These are phyloP conservation scores for Boletus reticuloceps DNA, from an alignment of 768 basidiomycete species.

Conservation along the genomic window DNA sequence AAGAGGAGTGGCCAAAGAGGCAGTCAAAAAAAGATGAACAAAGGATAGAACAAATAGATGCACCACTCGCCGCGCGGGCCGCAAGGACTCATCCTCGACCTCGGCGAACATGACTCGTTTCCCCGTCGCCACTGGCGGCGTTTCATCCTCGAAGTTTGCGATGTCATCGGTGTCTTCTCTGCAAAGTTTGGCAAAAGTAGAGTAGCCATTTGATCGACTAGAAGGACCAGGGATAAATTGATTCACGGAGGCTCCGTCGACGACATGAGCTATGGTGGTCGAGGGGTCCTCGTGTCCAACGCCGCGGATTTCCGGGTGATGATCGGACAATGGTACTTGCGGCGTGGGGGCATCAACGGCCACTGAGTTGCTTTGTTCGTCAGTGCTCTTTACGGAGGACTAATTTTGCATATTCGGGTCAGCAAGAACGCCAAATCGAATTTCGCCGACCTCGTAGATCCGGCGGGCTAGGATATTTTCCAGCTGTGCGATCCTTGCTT, in stretches of 20 bases:
- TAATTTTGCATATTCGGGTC: slow-evolving; percentile 14
- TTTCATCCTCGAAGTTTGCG: slow-evolving; percentile 23
- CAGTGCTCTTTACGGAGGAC: slow-evolving; percentile 11
- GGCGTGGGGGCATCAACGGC: slow-evolving; percentile 8
- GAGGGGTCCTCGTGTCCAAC: slow-evolving; percentile 7
- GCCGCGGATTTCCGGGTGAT: slow-evolving; percentile 20
- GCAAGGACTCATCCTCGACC: slow-evolving; percentile 18
- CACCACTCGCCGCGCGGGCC: slow-evolving; percentile 30
- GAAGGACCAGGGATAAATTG: slow-evolving; percentile 8
- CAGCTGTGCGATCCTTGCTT: slow-evolving; percentile 43
- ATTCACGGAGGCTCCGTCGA: slow-evolving; percentile 9
- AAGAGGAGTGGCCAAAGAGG: background rate
- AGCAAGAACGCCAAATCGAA: slow-evolving; percentile 10
- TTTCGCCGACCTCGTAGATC: slow-evolving; percentile 32
- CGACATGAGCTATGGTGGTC: slow-evolving; percentile 6
- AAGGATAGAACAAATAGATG: background rate
- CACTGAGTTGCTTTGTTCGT: slow-evolving; percentile 13
- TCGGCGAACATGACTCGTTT: slow-evolving; percentile 26
- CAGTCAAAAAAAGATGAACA: background rate
- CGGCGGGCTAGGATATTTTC: slow-evolving; percentile 46
- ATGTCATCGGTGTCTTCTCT: slow-evolving; percentile 29
- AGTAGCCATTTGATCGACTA: slow-evolving; percentile 19
- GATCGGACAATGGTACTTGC: slow-evolving; percentile 9
- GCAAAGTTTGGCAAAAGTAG: slow-evolving; percentile 25
- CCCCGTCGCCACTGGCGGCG: slow-evolving; percentile 14